Evolutionary conservation across 345 rosid genomes (phyloP).

Genomic region (Cardamine occulta): DNA sequence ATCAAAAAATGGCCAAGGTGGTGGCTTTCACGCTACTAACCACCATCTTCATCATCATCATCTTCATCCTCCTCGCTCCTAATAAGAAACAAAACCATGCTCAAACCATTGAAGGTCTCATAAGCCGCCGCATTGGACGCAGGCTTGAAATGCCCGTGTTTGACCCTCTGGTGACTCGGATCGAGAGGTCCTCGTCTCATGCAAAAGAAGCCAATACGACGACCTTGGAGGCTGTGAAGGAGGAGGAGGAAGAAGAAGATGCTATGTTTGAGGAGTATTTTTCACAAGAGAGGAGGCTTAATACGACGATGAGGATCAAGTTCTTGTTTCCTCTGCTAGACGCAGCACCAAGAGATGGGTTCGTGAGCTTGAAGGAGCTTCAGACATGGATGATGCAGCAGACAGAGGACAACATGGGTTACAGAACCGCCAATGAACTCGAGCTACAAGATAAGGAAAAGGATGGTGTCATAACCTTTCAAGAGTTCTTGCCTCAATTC

Average conservation of each 20-base stretch:
- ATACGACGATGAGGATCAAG: constrained; percentile 61
- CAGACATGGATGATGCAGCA: constrained; percentile 60
- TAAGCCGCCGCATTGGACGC: constrained; percentile 60
- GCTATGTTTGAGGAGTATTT: constrained; percentile 46
- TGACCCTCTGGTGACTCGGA: constrained; percentile 58
- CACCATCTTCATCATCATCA: constrained; percentile 48
- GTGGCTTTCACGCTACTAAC: constrained; percentile 56
- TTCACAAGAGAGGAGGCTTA: constrained; percentile 50
- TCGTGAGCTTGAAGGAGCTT: constrained; percentile 59
- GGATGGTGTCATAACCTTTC: constrained; percentile 59
- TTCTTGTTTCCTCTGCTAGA: constrained; percentile 69
- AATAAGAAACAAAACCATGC: constrained; percentile 13
- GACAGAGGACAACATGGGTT: constrained; percentile 53
- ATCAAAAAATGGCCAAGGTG: constrained; percentile 63
- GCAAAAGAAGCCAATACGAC: constrained; percentile 23
- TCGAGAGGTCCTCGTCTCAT: constrained; percentile 45
- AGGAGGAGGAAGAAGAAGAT: constrained; percentile 1
- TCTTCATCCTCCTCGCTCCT: constrained; percentile 38
- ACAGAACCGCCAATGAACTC: constrained; percentile 54
- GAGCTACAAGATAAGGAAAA: constrained; percentile 53
- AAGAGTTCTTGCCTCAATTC: constrained; percentile 68
- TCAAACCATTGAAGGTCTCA: constrained; percentile 23
- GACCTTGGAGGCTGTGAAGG: constrained; percentile 20
- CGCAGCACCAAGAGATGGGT: constrained; percentile 56
- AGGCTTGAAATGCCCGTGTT: constrained; percentile 46